Base-by-base conservation (phyloP, 805 yeast species). In the Ogataea degrootiae region DNA sequence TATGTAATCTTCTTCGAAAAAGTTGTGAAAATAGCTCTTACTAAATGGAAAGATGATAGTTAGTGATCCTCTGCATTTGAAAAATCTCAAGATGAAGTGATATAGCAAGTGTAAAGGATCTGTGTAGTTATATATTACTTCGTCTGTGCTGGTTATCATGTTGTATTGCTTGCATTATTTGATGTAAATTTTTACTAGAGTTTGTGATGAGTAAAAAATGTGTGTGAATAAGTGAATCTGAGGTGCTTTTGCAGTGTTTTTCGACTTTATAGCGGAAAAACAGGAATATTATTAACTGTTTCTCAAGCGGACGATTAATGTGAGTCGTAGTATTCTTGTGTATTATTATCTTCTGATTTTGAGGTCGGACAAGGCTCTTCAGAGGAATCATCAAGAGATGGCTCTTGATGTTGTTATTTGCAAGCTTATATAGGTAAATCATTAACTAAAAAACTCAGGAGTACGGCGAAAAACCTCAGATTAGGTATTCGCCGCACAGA, bases 121-220 rank as follows among this genome's bases (percentile, higher is more conserved):
- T 29, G 47, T 39, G 37, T 40, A 23, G 46, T 44, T 48, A 53
- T 50, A 39, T 43, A 49, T 43, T 38, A 35, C 45, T 41, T 53
- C 51, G 42, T 55, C 29, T 52, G 58, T 37, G 50, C 51, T 68
- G 67, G 66, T 47, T 31, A 35, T 47, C 56, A 47, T 54, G 36
- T 29, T 39, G 29, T 16, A 11, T 16, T 19, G 31, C 19, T 33
- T n/a, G 14, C 43, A 41, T 41, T 34, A 12, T 34, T 34, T 22
- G 22, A 34, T 8, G 29, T 21, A 21, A 22, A 11, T 19, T 12
- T 34, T 6, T 26, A 34, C 21, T 19, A 14, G 16, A 22, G 21
- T n/a, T 21, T 41, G 43, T 34, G 38, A 41, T 34, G 17, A 17
- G 37, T 41, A 16, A 14, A 19, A 15, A 16, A 8, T 5, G 14